These are phyloP conservation scores for Mucor saturninus DNA, from an alignment of 371 early-diverging fungal genomes.

Conservation along the genomic window DNA sequence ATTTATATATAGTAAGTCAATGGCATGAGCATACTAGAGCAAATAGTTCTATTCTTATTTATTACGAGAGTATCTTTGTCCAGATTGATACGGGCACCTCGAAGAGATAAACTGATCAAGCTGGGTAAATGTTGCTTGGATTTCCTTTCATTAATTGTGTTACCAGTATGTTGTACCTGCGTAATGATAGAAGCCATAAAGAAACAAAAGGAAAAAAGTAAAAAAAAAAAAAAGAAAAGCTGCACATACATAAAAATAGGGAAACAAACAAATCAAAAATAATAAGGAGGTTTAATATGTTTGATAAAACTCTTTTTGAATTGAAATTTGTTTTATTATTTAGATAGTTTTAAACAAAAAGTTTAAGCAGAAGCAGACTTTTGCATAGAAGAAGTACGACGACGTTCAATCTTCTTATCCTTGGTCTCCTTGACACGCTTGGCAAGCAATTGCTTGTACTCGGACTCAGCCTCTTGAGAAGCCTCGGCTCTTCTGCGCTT, in stretches of 20 bases:
- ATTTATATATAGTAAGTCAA: neutral
- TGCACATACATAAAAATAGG: no score
- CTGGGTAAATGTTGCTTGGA: slow-evolving; percentile 3
- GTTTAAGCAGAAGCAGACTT: slow-evolving; percentile 59
- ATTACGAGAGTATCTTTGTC: slow-evolving; percentile 68
- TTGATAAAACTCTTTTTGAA: slow-evolving; percentile 1
- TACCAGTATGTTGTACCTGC: neutral
- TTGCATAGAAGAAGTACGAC: slow-evolving; percentile 70
- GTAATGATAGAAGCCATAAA: neutral
- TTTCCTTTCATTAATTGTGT: slow-evolving; percentile 1
- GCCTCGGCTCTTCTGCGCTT: slow-evolving; percentile 84
- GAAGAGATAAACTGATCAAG: slow-evolving; percentile 60
- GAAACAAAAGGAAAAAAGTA: neutral
- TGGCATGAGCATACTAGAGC: neutral
- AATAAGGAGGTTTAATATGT: neutral
- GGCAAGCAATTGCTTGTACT: slow-evolving; percentile 93
- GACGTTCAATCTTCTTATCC: slow-evolving; percentile 74
- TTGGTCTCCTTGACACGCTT: slow-evolving; percentile 92
- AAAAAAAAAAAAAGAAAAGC: neutral
- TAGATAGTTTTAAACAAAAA: neutral
- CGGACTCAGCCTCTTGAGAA: slow-evolving; percentile 87
- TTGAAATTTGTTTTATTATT: slow-evolving; percentile 8
- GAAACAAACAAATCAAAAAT: neutral
- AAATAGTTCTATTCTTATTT: neutral
- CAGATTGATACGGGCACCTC: slow-evolving; percentile 67